Evolutionary conservation across 345 rosid genomes (phyloP).

Genomic region (Syzygium oleosum): DNA sequence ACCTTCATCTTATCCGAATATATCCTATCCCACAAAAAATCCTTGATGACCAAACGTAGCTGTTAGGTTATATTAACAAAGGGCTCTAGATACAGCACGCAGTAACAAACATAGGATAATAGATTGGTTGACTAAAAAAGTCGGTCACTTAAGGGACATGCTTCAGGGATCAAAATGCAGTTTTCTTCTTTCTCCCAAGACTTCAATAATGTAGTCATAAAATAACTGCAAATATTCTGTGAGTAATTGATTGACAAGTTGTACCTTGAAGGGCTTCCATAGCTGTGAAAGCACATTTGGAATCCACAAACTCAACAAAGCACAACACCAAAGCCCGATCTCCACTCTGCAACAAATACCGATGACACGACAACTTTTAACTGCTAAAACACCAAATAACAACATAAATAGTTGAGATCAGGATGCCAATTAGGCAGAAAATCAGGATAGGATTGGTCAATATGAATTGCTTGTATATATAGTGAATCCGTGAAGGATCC

Average conservation of each 20-base stretch:
- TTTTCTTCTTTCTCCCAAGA: background rate
- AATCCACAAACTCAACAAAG: constrained; percentile 47
- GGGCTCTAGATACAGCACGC: background rate
- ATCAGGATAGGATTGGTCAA: background rate
- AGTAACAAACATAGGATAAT: background rate
- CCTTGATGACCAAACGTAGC: background rate
- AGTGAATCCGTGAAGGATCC: background rate
- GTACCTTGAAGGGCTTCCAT: constrained; percentile 59
- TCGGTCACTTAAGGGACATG: background rate
- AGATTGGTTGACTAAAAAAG: background rate
- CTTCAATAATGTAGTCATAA: background rate
- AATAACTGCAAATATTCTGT: background rate
- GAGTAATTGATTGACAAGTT: background rate
- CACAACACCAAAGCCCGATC: constrained; percentile 43
- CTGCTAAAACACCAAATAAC: background rate
- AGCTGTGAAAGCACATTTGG: constrained; percentile 43
- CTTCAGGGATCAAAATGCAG: background rate
- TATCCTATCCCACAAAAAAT: background rate
- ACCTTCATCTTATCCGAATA: background rate
- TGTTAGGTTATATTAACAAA: background rate
- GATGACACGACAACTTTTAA: background rate
- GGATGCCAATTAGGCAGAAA: background rate
- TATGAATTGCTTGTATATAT: background rate
- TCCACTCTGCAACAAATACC: constrained; percentile 26
- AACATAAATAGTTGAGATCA: background rate